phyloP scores from a whole-genome alignment of 1,284 basidiomycete species.

The Sanghuangporus weigelae region DNA sequence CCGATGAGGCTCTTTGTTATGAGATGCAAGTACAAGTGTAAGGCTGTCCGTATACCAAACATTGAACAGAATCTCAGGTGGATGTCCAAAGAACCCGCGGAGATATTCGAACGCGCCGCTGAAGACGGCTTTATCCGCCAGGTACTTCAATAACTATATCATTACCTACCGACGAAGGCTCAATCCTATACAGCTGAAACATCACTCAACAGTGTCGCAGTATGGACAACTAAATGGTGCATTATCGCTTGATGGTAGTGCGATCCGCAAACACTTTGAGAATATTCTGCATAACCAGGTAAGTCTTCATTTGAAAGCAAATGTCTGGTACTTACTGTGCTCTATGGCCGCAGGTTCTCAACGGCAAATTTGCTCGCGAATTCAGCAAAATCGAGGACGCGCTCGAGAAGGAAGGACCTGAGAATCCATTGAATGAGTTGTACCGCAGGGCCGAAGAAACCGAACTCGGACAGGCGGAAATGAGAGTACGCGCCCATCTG shows the following conservation, averaged over 20 bases:
- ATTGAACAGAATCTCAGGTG: constrained; percentile 36
- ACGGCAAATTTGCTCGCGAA: constrained; percentile 52
- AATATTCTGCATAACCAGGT: constrained; percentile 56
- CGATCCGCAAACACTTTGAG: constrained; percentile 47
- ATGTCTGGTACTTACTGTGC: not conserved
- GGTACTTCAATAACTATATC: constrained; percentile 25
- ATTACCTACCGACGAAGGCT: not conserved
- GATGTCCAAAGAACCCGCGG: constrained; percentile 72
- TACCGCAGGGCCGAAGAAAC: constrained; percentile 47
- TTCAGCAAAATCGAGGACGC: constrained; percentile 53
- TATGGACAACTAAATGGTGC: constrained; percentile 58
- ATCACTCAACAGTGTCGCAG: constrained; percentile 58
- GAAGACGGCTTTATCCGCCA: constrained; percentile 61
- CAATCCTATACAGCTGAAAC: constrained; percentile 41
- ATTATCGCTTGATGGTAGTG: constrained; percentile 46
- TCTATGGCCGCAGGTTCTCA: constrained; percentile 39
- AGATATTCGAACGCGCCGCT: constrained; percentile 62
- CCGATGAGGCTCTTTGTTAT: constrained; percentile 62
- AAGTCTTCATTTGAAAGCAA: constrained; percentile 10
- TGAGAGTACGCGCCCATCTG: constrained; percentile 47
- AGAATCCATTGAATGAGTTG: constrained; percentile 50
- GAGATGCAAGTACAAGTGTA: constrained; percentile 42
- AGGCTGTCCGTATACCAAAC: constrained; percentile 1
- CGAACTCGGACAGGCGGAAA: constrained; percentile 55
- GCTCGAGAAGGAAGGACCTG: constrained; percentile 52